Base-by-base conservation (phyloP, 1,284 basidiomycete species). In the Phenoliferia sp. region DNA sequence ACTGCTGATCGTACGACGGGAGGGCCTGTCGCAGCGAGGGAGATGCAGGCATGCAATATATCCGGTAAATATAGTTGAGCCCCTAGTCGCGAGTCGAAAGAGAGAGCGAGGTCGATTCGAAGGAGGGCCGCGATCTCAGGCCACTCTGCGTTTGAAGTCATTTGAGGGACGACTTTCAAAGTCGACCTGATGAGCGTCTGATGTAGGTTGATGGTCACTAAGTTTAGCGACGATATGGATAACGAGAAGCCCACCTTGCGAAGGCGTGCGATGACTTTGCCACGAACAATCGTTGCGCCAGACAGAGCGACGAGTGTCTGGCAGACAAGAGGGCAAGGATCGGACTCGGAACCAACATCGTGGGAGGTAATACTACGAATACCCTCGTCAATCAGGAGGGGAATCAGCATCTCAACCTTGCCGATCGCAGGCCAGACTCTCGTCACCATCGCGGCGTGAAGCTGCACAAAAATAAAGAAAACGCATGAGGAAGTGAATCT, bases 61-160 rank as follows among this genome's bases (percentile, higher is more conserved):
- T 95, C 92, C 0, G 92, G 89, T 5, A 93, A 83, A 77, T 88
- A 92, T 33, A 93, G 81, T 74, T 90, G 89, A 62, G 86, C 86
- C 2, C 85, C 81, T 36, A 87, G 84, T 57, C 83, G 84, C 0
- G 85, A 84, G 61, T 87, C 85, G 73, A 90, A 88, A 54, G 87
- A 85, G 26, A 90, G 85, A 10, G 88, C 84, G 22, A 90, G 83
- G 57, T 85, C 83, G 39, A 94, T 84, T 19, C 90, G 86, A 39
- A 89, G 83, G 36, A 94, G 81, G 1, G 88, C 88, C 3, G 89
- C 87, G 16, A 94, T 89, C 77, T 94, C 92, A 69, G 84, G 86
- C 90, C 91, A 94, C 68, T 88, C 86, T 1, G 84, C 79, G 77
- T 90, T 90, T 57, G 90, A 87, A 2, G 84, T 81, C 3, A 94